Evolutionary conservation across 1,139 yeast genomes (phyloP).

Genomic region (Candida buenavistaensis): DNA sequence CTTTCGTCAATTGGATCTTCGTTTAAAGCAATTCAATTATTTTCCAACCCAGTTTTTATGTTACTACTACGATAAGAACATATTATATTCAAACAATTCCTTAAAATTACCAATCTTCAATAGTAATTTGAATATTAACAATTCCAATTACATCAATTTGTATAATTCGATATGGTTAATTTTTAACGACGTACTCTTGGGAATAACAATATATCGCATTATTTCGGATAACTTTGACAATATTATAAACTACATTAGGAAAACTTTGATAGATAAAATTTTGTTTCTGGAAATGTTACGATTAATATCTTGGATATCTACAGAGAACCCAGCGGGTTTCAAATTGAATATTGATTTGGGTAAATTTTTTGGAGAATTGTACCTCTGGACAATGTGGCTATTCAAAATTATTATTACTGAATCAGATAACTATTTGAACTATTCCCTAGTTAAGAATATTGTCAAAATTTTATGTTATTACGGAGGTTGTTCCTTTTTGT

Average conservation of each 20-base stretch:
- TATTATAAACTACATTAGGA: slow-evolving; percentile 36
- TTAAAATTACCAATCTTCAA: slow-evolving; percentile 40
- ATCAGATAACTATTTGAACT: neutral
- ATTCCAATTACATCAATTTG: slow-evolving; percentile 80
- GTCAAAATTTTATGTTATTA: slow-evolving; percentile 27
- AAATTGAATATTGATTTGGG: slow-evolving; percentile 88
- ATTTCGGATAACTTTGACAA: slow-evolving; percentile 44
- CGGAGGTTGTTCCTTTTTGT: slow-evolving; percentile 73
- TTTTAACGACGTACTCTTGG: slow-evolving; percentile 77
- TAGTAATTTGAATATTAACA: slow-evolving; percentile 41
- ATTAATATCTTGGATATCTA: slow-evolving; percentile 74
- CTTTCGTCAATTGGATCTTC: slow-evolving; percentile 74
- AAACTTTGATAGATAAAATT: slow-evolving; percentile 32
- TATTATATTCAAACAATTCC: slow-evolving; percentile 27
- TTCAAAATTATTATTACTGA: slow-evolving; percentile 44
- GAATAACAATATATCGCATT: slow-evolving; percentile 57
- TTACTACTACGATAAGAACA: slow-evolving; percentile 38
- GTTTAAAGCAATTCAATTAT: slow-evolving; percentile 74
- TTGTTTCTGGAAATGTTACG: slow-evolving; percentile 37
- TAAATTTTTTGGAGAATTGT: slow-evolving; percentile 79
- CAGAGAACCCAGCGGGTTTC: slow-evolving; percentile 86
- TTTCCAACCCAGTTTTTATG: slow-evolving; percentile 81
- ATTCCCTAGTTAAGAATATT: slow-evolving; percentile 4
- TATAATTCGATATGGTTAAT: slow-evolving; percentile 90
- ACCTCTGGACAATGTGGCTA: slow-evolving; percentile 78